Evolutionary conservation across 371 early-diverging fungal species (phyloP), one percentile per base, ranked within the genome.

Genomic region (Mortierella sp.): DNA sequence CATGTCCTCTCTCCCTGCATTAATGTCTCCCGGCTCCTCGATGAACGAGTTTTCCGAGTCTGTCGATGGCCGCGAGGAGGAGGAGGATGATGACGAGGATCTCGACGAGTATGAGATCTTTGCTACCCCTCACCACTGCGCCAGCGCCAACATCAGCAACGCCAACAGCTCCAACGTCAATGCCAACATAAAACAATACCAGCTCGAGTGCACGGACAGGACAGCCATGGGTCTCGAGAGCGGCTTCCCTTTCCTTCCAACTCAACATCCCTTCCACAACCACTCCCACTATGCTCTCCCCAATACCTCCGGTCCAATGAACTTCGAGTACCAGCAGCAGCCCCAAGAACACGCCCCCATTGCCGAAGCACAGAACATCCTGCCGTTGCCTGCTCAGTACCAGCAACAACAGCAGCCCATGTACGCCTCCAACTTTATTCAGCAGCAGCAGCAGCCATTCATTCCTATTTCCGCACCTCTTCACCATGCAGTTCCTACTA

Each of bases 61-160:
- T 60, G 29, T 32, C 32, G 60, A 60, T 27, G 60, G 35, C 4
- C 60, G 32, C 60, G 60, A 60, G 35, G 60, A 60, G n/a, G 58
- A 58, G 11, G 60, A 60, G 60, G 77, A 81, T 29, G 82, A 82
- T 1, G 83, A 83, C 6, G 83, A 83, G 2, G 73, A 74, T 3
- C 70, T 77, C 32, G 76, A 78, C 16, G 79, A 68, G 38, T 82
- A 75, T 14, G 83, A 76, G 18, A 78, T 82, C 29, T 78, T 78
- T 29, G 14, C 65, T 4, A 71, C 72, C 0, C 83, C 75, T 16
- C 38, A 10, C 41, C 80, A 60, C 0, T 49, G 60, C 16, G 44
- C 16, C 81, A 76, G 29, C 55, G 58, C 11, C 29, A 21, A n/a
- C 68, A 63, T 29, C 68, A 72, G 32, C 56, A 11, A 18, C 38